A percentile compares a stretch with the other conserved stretches of the same genome.
phyloP scores from a whole-genome alignment of 345 rosid species.

The Moricandia moricandioides region DNA sequence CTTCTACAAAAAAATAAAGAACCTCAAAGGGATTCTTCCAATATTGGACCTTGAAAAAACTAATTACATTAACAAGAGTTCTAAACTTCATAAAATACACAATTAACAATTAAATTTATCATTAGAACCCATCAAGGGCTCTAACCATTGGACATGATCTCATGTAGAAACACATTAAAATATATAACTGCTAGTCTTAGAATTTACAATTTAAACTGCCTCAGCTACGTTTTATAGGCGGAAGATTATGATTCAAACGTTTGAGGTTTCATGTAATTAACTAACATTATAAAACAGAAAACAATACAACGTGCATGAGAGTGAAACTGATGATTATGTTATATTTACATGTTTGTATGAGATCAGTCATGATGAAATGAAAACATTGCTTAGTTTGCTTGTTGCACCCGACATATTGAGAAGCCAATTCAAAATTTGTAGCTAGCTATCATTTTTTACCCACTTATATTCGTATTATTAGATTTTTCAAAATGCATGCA shows the following conservation, averaged over 20 bases:
- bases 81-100: too few relatives aligned
- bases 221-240: slow-evolving; percentile 10
- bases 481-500: slow-evolving; percentile 26
- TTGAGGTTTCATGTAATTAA: not conserved
- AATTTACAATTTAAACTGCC: slow-evolving; percentile 1
- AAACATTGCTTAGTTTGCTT: slow-evolving; percentile 24
- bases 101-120: too few relatives aligned
- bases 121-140: too few relatives aligned
- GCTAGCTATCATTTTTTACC: slow-evolving; percentile 29
- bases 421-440: slow-evolving; percentile 36
- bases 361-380: slow-evolving; percentile 29
- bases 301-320: slow-evolving; percentile 23
- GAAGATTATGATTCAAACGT: slow-evolving; percentile 13
- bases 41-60: too few relatives aligned
- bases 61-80: too few relatives aligned
- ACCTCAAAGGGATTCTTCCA: too few relatives aligned
- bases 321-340: slow-evolving; percentile 18
- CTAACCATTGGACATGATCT: too few relatives aligned
- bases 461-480: slow-evolving; percentile 16
- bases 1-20: too few relatives aligned
- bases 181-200: slow-evolving; percentile 7
- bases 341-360: slow-evolving; percentile 8
- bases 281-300: not conserved
- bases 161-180: too few relatives aligned
- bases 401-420: slow-evolving; percentile 33